phyloP scores from a whole-genome alignment of 1,139 yeast genomes.

The Pichia sp. region DNA sequence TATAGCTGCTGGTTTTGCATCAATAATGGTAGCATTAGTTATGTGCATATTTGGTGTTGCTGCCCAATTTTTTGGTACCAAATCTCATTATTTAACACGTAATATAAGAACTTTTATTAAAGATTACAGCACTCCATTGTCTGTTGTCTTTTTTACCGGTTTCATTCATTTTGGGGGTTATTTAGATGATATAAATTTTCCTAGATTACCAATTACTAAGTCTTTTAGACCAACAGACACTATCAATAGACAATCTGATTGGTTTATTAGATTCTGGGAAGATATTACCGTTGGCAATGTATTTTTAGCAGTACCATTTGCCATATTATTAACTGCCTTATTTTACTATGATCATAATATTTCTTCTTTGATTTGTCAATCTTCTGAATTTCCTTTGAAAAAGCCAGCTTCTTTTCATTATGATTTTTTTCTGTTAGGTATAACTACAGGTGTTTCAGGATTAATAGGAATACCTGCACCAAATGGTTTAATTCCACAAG shows the following conservation, averaged over 20 bases:
- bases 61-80: constrained; percentile 52
- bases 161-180: constrained; percentile 86
- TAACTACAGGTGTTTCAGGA: constrained; percentile 84
- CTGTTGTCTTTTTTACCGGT: constrained; percentile 87
- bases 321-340: constrained; percentile 69
- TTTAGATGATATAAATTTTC: constrained; percentile 46
- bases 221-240: constrained; percentile 68
- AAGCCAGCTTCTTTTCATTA: constrained; percentile 92
- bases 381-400: constrained; percentile 67
- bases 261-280: constrained; percentile 80
- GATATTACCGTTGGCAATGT: constrained; percentile 64
- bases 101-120: constrained; percentile 61
- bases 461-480: constrained; percentile 91
- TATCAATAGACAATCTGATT: constrained; percentile 39
- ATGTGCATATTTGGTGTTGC: constrained; percentile 73
- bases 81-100: constrained; percentile 56
- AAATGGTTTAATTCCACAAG: constrained; percentile 94
- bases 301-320: constrained; percentile 90
- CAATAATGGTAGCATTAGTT: constrained; percentile 63
- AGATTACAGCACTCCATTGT: constrained; percentile 80
- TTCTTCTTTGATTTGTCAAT: constrained; percentile 87
- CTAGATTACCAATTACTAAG: constrained; percentile 61
- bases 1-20: constrained; percentile 61
- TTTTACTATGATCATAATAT: constrained; percentile 96
- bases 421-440: constrained; percentile 80